Conservation (phyloP, 2,329 filamentous ascomycete species). For the Ascochyta viciae-villosae region DNA sequence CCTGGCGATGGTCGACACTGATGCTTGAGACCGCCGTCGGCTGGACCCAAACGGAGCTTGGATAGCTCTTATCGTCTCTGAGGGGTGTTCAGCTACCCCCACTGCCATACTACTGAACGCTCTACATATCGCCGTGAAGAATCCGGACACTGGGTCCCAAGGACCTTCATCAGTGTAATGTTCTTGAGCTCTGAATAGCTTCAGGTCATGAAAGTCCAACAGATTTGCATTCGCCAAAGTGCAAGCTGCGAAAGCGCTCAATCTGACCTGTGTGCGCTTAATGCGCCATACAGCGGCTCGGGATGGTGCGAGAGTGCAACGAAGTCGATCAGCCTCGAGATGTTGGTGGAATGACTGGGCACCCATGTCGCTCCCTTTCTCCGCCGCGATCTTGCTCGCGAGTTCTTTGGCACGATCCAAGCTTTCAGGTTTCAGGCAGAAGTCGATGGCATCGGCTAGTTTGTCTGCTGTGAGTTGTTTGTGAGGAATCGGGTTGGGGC, state of each 20-base stretch:
- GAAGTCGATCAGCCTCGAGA: slow-evolving; percentile 33
- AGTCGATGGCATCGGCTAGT: slow-evolving; percentile 55
- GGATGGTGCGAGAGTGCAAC: slow-evolving; percentile 32
- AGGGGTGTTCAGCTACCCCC: slow-evolving; percentile 73
- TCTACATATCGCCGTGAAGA: slow-evolving; percentile 65
- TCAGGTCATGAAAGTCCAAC: slow-evolving; percentile 25
- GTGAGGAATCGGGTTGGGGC: slow-evolving; percentile 58
- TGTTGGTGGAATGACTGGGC: slow-evolving; percentile 35
- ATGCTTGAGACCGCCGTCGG: slow-evolving; percentile 13
- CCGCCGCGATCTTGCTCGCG: slow-evolving; percentile 32
- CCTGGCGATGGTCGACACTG: slow-evolving; percentile 5
- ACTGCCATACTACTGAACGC: slow-evolving; percentile 64
- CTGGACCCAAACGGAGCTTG: slow-evolving; percentile 11
- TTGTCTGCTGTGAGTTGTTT: slow-evolving; percentile 53
- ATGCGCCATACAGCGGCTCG: slow-evolving; percentile 33
- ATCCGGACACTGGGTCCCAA: slow-evolving; percentile 27
- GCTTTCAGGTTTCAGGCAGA: slow-evolving; percentile 49
- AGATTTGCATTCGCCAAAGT: slow-evolving; percentile 26
- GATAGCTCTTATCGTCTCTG: slow-evolving; percentile 55
- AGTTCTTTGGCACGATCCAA: slow-evolving; percentile 26
- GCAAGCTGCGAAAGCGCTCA: slow-evolving; percentile 36
- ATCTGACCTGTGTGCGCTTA: slow-evolving; percentile 28
- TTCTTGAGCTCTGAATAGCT: slow-evolving; percentile 26
- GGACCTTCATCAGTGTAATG: slow-evolving; percentile 24
- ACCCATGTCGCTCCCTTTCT: slow-evolving; percentile 34